These are phyloP conservation scores for Penicillium parvum DNA, from an alignment of 495 filamentous ascomycete genomes.

Conservation along the genomic window DNA sequence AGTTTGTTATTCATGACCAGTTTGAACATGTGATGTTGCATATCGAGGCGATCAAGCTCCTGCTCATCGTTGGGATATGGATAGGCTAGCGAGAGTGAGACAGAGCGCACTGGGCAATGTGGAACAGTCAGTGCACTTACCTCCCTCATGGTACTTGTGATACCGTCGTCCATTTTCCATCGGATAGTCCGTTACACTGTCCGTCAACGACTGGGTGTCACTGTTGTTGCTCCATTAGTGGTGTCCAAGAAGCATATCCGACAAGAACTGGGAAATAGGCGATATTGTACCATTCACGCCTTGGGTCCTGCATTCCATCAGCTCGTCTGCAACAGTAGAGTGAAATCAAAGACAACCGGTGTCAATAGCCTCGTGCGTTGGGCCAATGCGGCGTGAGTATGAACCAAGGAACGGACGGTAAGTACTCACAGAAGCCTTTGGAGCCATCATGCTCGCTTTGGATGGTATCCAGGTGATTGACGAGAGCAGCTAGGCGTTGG, in stretches of 20 bases:
- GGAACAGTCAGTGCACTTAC: slow-evolving; percentile 28
- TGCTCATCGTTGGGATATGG: slow-evolving; percentile 55
- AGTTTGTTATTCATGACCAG: slow-evolving; percentile 47
- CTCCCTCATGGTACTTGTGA: slow-evolving; percentile 54
- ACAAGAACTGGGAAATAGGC: neutral
- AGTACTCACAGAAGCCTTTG: slow-evolving; percentile 21
- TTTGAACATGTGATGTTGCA: slow-evolving; percentile 59
- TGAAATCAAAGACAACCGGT: no score
- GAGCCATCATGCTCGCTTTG: slow-evolving; percentile 15
- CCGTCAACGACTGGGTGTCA: slow-evolving; percentile 49
- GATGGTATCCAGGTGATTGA: slow-evolving; percentile 4
- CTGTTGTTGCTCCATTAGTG: slow-evolving; percentile 20
- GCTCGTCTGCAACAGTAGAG: slow-evolving; percentile 5
- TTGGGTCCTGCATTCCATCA: slow-evolving; percentile 27
- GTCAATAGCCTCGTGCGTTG: no score
- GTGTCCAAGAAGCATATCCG: neutral
- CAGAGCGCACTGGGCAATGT: neutral
- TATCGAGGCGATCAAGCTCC: slow-evolving; percentile 52
- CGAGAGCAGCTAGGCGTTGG: slow-evolving; percentile 5
- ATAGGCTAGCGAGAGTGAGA: slow-evolving; percentile 38
- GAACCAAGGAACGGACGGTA: neutral
- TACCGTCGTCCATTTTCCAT: slow-evolving; percentile 54
- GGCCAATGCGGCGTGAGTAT: no score
- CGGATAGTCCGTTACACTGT: slow-evolving; percentile 48
- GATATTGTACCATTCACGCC: slow-evolving; percentile 18